Evolutionary conservation across 2,329 filamentous ascomycete genomes (phyloP).

Genomic region (Mollisiaceae sp.): DNA sequence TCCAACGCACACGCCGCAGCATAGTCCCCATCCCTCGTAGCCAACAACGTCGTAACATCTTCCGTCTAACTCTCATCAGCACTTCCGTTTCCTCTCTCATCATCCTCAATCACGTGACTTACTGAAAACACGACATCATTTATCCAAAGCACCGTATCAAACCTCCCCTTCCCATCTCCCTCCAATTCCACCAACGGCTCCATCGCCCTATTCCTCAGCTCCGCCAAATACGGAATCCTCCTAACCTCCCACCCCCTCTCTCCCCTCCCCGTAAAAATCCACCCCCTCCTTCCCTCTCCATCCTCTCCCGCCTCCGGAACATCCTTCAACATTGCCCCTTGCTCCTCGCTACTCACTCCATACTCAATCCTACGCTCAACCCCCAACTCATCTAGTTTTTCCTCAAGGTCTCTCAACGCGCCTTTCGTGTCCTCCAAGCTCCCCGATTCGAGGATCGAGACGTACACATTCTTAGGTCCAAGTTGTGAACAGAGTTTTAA

Average conservation of each 20-base stretch:
- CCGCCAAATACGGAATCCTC: slow-evolving; percentile 71
- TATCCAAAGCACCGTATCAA: slow-evolving; percentile 65
- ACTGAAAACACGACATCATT: slow-evolving; percentile 69
- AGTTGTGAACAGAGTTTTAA: slow-evolving; percentile 60
- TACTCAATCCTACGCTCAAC: slow-evolving; percentile 45
- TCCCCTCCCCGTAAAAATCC: slow-evolving; percentile 64
- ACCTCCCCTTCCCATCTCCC: slow-evolving; percentile 18
- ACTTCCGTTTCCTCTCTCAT: not conserved
- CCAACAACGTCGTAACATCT: slow-evolving; percentile 60
- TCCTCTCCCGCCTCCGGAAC: slow-evolving; percentile 28
- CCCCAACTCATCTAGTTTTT: slow-evolving; percentile 54
- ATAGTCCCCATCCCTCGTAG: slow-evolving; percentile 62
- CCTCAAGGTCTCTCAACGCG: slow-evolving; percentile 61
- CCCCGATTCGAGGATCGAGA: slow-evolving; percentile 71
- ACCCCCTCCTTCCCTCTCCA: slow-evolving; percentile 51
- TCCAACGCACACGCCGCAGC: slow-evolving; percentile 63
- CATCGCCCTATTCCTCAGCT: slow-evolving; percentile 67
- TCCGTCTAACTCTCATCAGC: slow-evolving; percentile 48
- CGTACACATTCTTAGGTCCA: slow-evolving; percentile 68
- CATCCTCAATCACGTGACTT: slow-evolving; percentile 30
- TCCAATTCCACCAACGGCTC: slow-evolving; percentile 26
- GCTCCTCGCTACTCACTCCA: slow-evolving; percentile 27
- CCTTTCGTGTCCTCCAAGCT: slow-evolving; percentile 72
- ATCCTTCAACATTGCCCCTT: slow-evolving; percentile 23
- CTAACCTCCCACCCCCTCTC: slow-evolving; percentile 48